Conservation (phyloP, 805 yeast species). For the Hanseniaspora hatyaiensis region DNA sequence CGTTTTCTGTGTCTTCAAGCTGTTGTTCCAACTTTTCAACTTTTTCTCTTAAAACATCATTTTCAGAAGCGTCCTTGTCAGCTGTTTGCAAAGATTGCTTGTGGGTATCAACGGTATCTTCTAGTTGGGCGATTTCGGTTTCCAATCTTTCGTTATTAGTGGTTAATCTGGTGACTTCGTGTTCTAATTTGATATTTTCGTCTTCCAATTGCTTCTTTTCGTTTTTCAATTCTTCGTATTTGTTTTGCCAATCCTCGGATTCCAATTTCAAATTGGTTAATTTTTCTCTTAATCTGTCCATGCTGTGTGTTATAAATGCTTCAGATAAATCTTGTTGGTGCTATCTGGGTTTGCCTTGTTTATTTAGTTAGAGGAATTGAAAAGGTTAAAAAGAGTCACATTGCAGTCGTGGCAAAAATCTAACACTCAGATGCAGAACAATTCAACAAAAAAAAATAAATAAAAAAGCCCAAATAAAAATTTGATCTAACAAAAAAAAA, state of each 20-base stretch:
- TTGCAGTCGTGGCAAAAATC: no score
- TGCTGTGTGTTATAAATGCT: background rate
- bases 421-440: no score
- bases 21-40: constrained; percentile 80
- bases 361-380: no score
- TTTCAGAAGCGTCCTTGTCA: constrained; percentile 72
- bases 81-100: constrained; percentile 87
- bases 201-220: constrained; percentile 85
- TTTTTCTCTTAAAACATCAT: constrained; percentile 85
- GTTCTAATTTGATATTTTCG: constrained; percentile 82
- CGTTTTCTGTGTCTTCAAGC: constrained; percentile 78
- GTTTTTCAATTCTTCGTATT: constrained; percentile 74
- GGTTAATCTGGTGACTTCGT: constrained; percentile 82
- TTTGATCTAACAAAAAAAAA: no score
- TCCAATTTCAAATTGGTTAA: constrained; percentile 80
- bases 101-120: constrained; percentile 57
- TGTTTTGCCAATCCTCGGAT: constrained; percentile 95
- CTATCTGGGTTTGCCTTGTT: no score
- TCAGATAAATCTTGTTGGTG: no score
- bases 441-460: no score
- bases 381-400: no score
- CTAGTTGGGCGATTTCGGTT: constrained; percentile 62
- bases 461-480: no score
- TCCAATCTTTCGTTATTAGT: constrained; percentile 87
- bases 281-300: constrained; percentile 40